phyloP scores from a whole-genome alignment of 352 stramenopile species.

The Elongisporangium anandrum region DNA sequence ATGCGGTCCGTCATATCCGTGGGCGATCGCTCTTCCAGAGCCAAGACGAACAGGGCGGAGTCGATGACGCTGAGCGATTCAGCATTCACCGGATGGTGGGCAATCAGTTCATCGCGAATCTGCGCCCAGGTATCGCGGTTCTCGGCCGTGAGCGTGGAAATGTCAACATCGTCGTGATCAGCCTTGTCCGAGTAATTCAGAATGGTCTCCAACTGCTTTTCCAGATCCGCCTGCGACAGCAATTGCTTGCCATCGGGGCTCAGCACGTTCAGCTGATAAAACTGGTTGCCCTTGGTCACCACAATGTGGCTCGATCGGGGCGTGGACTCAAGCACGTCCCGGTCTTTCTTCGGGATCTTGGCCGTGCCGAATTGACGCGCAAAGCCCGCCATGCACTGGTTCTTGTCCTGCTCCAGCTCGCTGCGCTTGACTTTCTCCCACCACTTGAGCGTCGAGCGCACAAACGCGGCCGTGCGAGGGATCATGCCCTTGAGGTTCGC shows the following conservation, averaged over 20 bases:
- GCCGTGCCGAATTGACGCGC: constrained; percentile 85
- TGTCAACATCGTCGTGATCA: constrained; percentile 51
- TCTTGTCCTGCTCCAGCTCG: constrained; percentile 86
- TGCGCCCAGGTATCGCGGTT: constrained; percentile 86
- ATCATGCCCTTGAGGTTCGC: constrained; percentile 66
- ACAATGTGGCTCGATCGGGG: constrained; percentile 85
- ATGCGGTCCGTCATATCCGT: constrained; percentile 68
- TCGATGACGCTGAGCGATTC: constrained; percentile 80
- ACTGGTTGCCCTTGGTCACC: constrained; percentile 83
- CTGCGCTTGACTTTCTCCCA: constrained; percentile 86
- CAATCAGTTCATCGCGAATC: constrained; percentile 65
- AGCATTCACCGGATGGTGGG: constrained; percentile 61
- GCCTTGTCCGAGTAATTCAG: constrained; percentile 44
- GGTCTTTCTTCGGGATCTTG: constrained; percentile 64
- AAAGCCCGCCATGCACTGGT: constrained; percentile 89
- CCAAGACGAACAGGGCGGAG: constrained; percentile 86
- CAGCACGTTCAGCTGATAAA: constrained; percentile 81
- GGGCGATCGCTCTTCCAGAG: constrained; percentile 76
- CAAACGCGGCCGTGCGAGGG: constrained; percentile 70
- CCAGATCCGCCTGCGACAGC: constrained; percentile 65
- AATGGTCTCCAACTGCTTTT: constrained; percentile 63
- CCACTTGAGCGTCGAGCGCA: constrained; percentile 84
- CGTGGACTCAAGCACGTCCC: constrained; percentile 74
- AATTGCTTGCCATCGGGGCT: constrained; percentile 79
- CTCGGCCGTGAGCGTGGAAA: constrained; percentile 77